phyloP scores from a whole-genome alignment of 805 yeast species.

The Debaryomyces hansenii region DNA sequence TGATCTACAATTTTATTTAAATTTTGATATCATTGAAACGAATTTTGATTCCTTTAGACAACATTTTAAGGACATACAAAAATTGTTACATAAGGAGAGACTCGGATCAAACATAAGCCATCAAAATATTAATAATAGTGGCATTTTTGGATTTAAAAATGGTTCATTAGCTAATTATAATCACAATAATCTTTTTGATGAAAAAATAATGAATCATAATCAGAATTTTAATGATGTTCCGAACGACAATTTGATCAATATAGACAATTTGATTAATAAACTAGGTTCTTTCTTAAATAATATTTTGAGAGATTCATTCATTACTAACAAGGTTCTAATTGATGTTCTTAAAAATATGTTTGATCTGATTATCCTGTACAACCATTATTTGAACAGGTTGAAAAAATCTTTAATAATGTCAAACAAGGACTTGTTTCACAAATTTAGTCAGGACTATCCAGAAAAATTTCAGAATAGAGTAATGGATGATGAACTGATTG shows the following conservation, averaged over 20 bases:
- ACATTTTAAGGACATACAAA: conserved; percentile 42
- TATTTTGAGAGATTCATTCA: conserved; percentile 62
- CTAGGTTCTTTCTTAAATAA: conserved; percentile 61
- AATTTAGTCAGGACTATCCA: conserved; percentile 32
- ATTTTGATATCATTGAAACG: conserved; percentile 57
- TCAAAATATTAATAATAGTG: background rate
- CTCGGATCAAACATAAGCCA: conserved; percentile 8
- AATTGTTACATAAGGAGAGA: conserved; percentile 13
- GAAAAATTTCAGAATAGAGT: conserved; percentile 37
- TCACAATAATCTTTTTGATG: conserved; percentile 20
- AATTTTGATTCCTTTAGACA: conserved; percentile 48
- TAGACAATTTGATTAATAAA: conserved; percentile 15
- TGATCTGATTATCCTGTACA: conserved; percentile 47
- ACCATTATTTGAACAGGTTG: conserved; percentile 50
- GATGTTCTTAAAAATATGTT: conserved; percentile 46
- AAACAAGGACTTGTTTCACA: conserved; percentile 45
- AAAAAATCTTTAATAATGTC: conserved; percentile 54
- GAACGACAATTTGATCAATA: conserved; percentile 8
- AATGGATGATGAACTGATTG: conserved; percentile 40
- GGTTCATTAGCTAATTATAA: conserved; percentile 8
- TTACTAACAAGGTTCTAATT: conserved; percentile 58
- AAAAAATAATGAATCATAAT: conserved; percentile 8
- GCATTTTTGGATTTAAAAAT: background rate
- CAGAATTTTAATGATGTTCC: background rate
- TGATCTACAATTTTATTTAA: conserved; percentile 54